A percentile compares a stretch with the other conserved stretches of the same genome.
phyloP scores from a whole-genome alignment of 2,329 filamentous ascomycete genomes.

The Diaporthe sp. region DNA sequence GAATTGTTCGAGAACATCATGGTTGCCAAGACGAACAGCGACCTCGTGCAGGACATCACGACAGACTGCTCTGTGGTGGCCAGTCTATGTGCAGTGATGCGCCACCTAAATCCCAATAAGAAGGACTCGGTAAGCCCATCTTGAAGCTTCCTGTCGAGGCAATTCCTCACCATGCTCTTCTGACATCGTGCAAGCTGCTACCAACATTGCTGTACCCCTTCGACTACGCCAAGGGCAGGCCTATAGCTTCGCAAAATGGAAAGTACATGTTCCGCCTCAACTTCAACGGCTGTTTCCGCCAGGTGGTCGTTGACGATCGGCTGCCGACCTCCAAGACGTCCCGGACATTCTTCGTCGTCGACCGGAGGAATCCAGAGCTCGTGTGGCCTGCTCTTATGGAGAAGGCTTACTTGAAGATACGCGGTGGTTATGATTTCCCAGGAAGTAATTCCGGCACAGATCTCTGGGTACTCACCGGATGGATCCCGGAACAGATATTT shows the following conservation, averaged over 20 bases:
- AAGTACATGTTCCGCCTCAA: slow-evolving; percentile 94
- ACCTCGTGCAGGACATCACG: slow-evolving; percentile 94
- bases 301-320: slow-evolving; percentile 89
- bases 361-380: slow-evolving; percentile 83
- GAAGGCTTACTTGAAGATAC: slow-evolving; percentile 95
- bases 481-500: slow-evolving; percentile 97
- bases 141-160: neutral
- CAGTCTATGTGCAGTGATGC: slow-evolving; percentile 87
- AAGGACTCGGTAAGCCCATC: slow-evolving; percentile 72
- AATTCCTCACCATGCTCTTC: neutral
- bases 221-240: slow-evolving; percentile 68
- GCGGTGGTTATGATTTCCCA: slow-evolving; percentile 97
- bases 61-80: slow-evolving; percentile 98
- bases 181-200: slow-evolving; percentile 68
- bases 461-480: slow-evolving; percentile 91
- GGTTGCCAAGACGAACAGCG: slow-evolving; percentile 67
- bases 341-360: slow-evolving; percentile 87
- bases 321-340: slow-evolving; percentile 83
- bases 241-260: slow-evolving; percentile 79
- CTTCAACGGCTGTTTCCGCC: slow-evolving; percentile 94
- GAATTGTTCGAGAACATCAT: slow-evolving; percentile 41
- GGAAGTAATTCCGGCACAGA: slow-evolving; percentile 98
- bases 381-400: slow-evolving; percentile 95
- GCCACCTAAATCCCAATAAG: slow-evolving; percentile 74
- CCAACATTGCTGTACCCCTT: slow-evolving; percentile 82